Evolutionary conservation across 306 rosid species (phyloP).

Genomic region (Cajanus cajan): DNA sequence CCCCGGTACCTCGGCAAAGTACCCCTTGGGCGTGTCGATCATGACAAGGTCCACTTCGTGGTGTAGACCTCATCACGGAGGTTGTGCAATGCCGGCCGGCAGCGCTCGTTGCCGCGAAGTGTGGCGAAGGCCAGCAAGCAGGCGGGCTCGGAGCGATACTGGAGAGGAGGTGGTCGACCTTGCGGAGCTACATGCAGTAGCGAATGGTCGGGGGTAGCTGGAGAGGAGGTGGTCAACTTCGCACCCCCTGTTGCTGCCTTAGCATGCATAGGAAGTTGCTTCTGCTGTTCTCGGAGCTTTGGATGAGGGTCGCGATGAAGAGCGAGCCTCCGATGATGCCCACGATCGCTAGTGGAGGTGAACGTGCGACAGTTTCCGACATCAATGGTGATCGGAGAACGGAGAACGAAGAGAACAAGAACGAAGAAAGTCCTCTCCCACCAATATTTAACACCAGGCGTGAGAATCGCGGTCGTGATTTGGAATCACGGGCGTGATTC

Average conservation of each 20-base stretch:
- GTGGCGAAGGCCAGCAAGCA: constrained; percentile 48
- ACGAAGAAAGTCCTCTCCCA: too few relatives aligned
- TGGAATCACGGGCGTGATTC: too few relatives aligned
- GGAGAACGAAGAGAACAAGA: too few relatives aligned
- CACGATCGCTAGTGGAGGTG: too few relatives aligned
- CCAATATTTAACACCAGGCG: too few relatives aligned
- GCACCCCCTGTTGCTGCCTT: constrained; percentile 23
- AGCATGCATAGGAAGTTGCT: constrained; percentile 40
- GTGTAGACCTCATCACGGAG: constrained; percentile 68
- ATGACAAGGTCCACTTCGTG: constrained; percentile 72
- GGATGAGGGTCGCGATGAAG: constrained; percentile 34
- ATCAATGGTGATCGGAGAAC: too few relatives aligned
- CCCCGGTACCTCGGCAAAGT: constrained; percentile 77
- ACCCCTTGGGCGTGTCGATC: constrained; percentile 86
- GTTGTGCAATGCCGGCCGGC: constrained; percentile 56
- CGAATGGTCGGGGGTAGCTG: constrained; percentile 43
- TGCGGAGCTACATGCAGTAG: constrained; percentile 63
- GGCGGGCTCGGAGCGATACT: constrained; percentile 42
- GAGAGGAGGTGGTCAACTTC: too few relatives aligned
- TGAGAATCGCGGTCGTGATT: too few relatives aligned
- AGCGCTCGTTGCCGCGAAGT: constrained; percentile 51
- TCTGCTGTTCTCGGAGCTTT: constrained; percentile 24
- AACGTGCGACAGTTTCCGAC: too few relatives aligned
- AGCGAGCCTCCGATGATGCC: constrained; percentile 47
- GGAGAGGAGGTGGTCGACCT: constrained; percentile 54